Percentiles rank a stretch among this genome's conserved stretches.
These are phyloP conservation scores for Linum lewisii DNA, from an alignment of 345 rosid genomes.

Conservation along the genomic window DNA sequence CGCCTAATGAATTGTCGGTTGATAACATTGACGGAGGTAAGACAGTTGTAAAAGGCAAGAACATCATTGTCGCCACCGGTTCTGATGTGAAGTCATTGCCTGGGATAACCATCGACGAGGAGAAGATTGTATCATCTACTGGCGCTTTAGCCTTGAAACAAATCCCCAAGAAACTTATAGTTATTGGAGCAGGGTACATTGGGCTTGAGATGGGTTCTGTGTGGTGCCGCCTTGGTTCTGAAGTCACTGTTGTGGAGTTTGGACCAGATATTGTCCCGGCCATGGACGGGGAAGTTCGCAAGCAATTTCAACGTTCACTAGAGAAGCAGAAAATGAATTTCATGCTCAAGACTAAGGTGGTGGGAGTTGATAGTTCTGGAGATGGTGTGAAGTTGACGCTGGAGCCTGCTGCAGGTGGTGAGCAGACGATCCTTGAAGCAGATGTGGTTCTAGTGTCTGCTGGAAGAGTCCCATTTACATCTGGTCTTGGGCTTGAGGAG, in stretches of 20 bases:
- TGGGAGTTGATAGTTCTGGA: constrained; percentile 73
- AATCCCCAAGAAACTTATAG: constrained; percentile 93
- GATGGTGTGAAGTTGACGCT: constrained; percentile 69
- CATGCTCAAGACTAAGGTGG: constrained; percentile 96
- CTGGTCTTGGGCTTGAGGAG: constrained; percentile 86
- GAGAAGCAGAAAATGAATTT: constrained; percentile 99
- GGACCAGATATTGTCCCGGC: constrained; percentile 83
- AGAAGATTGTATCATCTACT: constrained; percentile 90
- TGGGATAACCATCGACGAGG: constrained; percentile 87
- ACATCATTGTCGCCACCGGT: constrained; percentile 84
- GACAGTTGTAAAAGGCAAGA: constrained; percentile 77
- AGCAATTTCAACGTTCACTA: constrained; percentile 83
- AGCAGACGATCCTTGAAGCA: constrained; percentile 76
- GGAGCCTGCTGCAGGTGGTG: constrained; percentile 87
- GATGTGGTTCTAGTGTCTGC: constrained; percentile 96
- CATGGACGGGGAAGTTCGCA: constrained; percentile 94
- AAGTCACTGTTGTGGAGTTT: constrained; percentile 97
- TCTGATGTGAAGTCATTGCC: constrained; percentile 95
- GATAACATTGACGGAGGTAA: constrained; percentile 71
- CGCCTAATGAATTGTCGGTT: constrained; percentile 85
- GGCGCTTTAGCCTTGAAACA: constrained; percentile 74
- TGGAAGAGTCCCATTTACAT: constrained; percentile 81
- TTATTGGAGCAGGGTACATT: constrained; percentile 96
- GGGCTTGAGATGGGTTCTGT: constrained; percentile 99
- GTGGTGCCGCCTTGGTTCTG: constrained; percentile 90